phyloP scores from a whole-genome alignment of 306 rosid genomes.

The Cyamopsis tetragonoloba region DNA sequence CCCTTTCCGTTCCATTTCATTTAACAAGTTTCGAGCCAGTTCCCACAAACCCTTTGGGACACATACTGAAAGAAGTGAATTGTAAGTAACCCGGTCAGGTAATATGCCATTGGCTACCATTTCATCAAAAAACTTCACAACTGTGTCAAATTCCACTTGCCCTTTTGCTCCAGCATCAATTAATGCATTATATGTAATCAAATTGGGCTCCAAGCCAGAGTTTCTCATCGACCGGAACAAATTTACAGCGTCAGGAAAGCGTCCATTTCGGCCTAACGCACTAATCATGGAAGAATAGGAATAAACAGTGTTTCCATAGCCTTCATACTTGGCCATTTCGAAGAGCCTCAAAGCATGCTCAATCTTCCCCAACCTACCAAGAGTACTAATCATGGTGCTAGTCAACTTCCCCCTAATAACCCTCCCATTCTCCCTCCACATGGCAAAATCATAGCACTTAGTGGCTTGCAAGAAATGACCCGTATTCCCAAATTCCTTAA shows the following conservation, averaged over 20 bases:
- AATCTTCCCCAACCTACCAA: slow-evolving; percentile 81
- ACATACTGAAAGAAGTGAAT: slow-evolving; percentile 75
- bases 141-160: slow-evolving; percentile 58
- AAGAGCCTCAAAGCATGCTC: slow-evolving; percentile 61
- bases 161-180: slow-evolving; percentile 88
- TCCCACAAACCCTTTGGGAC: slow-evolving; percentile 85
- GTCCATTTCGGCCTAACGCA: slow-evolving; percentile 73
- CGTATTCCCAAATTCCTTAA: slow-evolving; percentile 66
- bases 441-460: slow-evolving; percentile 65
- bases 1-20: slow-evolving; percentile 65
- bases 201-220: slow-evolving; percentile 68
- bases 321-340: slow-evolving; percentile 50
- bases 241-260: slow-evolving; percentile 45
- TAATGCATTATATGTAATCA: slow-evolving; percentile 81
- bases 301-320: slow-evolving; percentile 82
- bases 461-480: slow-evolving; percentile 55
- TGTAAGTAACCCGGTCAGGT: slow-evolving; percentile 83
- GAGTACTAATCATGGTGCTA: slow-evolving; percentile 80
- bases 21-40: slow-evolving; percentile 53
- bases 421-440: slow-evolving; percentile 47
- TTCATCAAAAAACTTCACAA: slow-evolving; percentile 64
- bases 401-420: slow-evolving; percentile 69
- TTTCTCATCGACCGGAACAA: slow-evolving; percentile 63
- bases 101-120: slow-evolving; percentile 51
- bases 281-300: slow-evolving; percentile 75